Evolutionary conservation across 345 rosid genomes (phyloP), one percentile per base, ranked within the genome.

Genomic region (Brassica incana): DNA sequence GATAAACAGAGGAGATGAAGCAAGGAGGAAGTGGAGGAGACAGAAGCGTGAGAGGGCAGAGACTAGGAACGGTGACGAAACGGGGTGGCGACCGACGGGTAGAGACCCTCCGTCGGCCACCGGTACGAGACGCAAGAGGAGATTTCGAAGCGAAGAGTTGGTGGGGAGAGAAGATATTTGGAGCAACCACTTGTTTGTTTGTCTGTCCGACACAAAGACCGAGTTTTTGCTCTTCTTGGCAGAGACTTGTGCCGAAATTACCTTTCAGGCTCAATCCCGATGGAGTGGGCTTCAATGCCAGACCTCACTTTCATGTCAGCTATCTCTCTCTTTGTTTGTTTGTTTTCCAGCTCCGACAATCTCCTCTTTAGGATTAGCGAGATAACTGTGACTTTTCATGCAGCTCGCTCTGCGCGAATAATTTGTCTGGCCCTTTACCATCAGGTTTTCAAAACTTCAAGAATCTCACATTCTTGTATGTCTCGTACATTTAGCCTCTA

Each of bases 241-340:
- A 76, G 79, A 10, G 10, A 2, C 14, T 59, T 76, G 0, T 58
- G 45, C 45, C 84, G 78, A 79, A 88, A 88, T 69, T 90, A 81
- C 78, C 82, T 88, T 1, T 78, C 56, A 60, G 92, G 92, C 29
- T 67, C 89, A 6, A 81, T 90, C 3, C 92, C 94, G 45, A 62
- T 12, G 50, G 88, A 87, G 69, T 90, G 89, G 94, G 87, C 87
- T 64, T 78, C 85, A 18, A 7, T 85, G 81, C 80, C 11, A 30
- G 2, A 78, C 66, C 78, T 88, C 73, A 81, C 71, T 30, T 74
- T 0, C 67, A 85, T 90, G 94, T 90, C 23, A 84, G 91, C 52
- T 54, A 56, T 35, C 65, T 35, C 65, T 33, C 65, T 71, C 16
- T 14, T 5, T 61, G 16, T n/a, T 38, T 38, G 45, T 38, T 38